Conservation (phyloP, 1,284 basidiomycete species). For the Mycena citricolor region DNA sequence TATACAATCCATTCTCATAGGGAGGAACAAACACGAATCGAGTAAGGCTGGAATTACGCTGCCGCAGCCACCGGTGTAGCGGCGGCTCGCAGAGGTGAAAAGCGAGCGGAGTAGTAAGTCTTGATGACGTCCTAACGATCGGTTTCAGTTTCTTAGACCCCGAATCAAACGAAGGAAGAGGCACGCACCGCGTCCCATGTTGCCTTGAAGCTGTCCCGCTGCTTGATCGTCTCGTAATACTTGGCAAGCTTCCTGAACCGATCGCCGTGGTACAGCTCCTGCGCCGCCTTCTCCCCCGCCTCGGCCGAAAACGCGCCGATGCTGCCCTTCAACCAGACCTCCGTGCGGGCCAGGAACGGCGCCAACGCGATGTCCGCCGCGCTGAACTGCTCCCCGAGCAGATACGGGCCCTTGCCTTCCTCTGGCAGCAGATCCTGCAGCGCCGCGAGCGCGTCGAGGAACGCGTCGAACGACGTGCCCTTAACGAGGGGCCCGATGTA, state of each 20-base stretch:
- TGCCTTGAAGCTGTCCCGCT: slow-evolving; percentile 47
- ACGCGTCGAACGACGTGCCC: slow-evolving; percentile 41
- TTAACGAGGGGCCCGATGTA: slow-evolving; percentile 36
- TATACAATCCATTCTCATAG: too few relatives aligned
- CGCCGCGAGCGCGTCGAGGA: slow-evolving; percentile 41
- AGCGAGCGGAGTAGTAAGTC: slow-evolving; percentile 13
- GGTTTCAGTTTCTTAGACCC: background rate
- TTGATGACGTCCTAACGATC: slow-evolving; percentile 21
- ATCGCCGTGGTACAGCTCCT: slow-evolving; percentile 36
- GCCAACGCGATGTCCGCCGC: slow-evolving; percentile 55
- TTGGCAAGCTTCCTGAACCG: slow-evolving; percentile 44
- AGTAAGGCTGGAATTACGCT: too few relatives aligned
- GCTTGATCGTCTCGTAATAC: slow-evolving; percentile 42
- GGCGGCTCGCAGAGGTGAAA: slow-evolving; percentile 10
- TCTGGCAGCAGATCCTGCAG: slow-evolving; percentile 44
- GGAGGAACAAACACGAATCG: too few relatives aligned
- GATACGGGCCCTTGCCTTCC: slow-evolving; percentile 37
- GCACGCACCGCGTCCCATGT: slow-evolving; percentile 43
- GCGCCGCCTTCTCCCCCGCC: slow-evolving; percentile 39
- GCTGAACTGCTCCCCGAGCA: slow-evolving; percentile 46
- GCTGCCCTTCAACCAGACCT: slow-evolving; percentile 43
- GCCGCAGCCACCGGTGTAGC: too few relatives aligned
- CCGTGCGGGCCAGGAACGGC: slow-evolving; percentile 47
- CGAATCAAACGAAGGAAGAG: background rate
- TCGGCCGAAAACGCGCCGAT: slow-evolving; percentile 45